Conservation (phyloP, 768 basidiomycete genomes). For the Tulasnella sp. region DNA sequence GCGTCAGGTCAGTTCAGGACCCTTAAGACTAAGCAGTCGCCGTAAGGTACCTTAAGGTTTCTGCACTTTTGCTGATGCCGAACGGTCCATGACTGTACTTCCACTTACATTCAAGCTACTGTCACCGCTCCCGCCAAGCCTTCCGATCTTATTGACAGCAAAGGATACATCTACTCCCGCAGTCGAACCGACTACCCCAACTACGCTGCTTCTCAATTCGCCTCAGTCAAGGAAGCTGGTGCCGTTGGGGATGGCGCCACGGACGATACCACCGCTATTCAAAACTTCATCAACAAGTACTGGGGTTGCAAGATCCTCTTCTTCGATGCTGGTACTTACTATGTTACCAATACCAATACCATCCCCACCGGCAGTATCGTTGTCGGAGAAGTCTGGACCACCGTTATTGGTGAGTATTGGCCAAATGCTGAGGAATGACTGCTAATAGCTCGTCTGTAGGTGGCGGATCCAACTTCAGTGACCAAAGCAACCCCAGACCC, state of each 20-base stretch:
- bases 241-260: constrained; percentile 70
- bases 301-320: constrained; percentile 76
- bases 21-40: too few relatives aligned
- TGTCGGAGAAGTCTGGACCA: constrained; percentile 61
- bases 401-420: constrained; percentile 47
- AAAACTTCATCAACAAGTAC: constrained; percentile 59
- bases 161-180: constrained; percentile 30
- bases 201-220: constrained; percentile 60
- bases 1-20: too few relatives aligned
- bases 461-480: constrained; percentile 48
- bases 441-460: not conserved
- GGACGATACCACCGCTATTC: constrained; percentile 69
- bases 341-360: constrained; percentile 52
- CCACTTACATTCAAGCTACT: constrained; percentile 51
- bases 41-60: too few relatives aligned
- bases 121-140: constrained; percentile 55
- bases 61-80: too few relatives aligned
- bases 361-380: constrained; percentile 58
- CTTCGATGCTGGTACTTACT: constrained; percentile 66
- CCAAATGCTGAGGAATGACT: not conserved
- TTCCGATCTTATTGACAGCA: constrained; percentile 49
- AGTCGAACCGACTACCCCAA: constrained; percentile 44
- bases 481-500: constrained; percentile 45
- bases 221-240: constrained; percentile 66
- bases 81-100: too few relatives aligned